Percentiles rank a stretch among this genome's conserved stretches.
These are phyloP conservation scores for Epichloe amarillans DNA, from an alignment of 2,329 filamentous ascomycete genomes.

Conservation along the genomic window DNA sequence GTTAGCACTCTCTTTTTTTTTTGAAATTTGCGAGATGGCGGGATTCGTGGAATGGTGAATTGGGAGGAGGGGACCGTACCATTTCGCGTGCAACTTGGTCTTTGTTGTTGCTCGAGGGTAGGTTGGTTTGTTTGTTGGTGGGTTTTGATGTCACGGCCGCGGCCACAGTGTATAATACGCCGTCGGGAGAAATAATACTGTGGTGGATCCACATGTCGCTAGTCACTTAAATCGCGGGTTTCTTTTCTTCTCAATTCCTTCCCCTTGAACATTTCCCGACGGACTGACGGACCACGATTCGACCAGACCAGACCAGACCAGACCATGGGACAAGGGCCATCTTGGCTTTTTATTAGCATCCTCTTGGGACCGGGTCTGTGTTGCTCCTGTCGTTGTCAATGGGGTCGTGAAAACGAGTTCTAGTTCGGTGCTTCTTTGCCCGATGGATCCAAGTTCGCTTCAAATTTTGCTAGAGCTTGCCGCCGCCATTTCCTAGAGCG, in stretches of 20 bases:
- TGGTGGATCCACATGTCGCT: neutral
- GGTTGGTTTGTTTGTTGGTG: neutral
- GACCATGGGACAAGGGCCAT: neutral
- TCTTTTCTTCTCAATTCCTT: neutral
- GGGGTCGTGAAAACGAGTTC: too few relatives aligned
- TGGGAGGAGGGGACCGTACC: neutral
- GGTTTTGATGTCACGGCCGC: neutral
- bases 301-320: too few relatives aligned
- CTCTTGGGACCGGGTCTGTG: neutral
- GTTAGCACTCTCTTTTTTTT: neutral
- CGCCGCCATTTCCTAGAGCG: slow-evolving; percentile 39
- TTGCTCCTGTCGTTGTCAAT: too few relatives aligned
- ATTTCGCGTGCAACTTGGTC: neutral
- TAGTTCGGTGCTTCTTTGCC: neutral
- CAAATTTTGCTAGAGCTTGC: slow-evolving; percentile 55
- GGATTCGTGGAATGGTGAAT: neutral
- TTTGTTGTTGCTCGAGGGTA: too few relatives aligned
- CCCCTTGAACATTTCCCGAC: too few relatives aligned
- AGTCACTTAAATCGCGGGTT: neutral
- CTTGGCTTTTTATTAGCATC: neutral
- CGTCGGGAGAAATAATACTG: neutral
- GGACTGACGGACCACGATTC: too few relatives aligned
- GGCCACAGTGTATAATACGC: neutral
- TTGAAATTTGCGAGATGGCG: neutral
- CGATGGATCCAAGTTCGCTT: slow-evolving; percentile 28